Evolutionary conservation across 148 eudicot genomes (phyloP).

Genomic region (Rhododendron vialii): DNA sequence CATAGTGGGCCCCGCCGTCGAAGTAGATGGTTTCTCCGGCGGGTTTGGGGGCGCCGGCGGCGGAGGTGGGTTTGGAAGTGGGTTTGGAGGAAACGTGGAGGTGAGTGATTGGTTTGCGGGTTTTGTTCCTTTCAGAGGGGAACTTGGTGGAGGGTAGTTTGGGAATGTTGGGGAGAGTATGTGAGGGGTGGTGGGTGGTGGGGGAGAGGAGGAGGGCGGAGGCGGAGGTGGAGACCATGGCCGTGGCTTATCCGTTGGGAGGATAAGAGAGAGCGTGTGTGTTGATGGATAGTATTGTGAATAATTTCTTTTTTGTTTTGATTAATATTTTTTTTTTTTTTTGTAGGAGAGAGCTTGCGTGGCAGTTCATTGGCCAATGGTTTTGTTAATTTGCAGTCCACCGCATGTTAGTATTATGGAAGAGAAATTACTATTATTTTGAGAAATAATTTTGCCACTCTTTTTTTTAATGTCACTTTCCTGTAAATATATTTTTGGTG

Average conservation of each 20-base stretch:
- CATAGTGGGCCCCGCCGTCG: slow-evolving; percentile 94
- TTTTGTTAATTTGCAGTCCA: too few relatives aligned
- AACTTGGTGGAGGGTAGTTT: slow-evolving; percentile 6
- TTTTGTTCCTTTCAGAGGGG: slow-evolving; percentile 9
- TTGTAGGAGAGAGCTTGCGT: background rate
- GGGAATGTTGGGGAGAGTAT: slow-evolving; percentile 17
- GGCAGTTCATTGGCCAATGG: background rate
- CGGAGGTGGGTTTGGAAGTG: slow-evolving; percentile 30
- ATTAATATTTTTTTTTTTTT: background rate
- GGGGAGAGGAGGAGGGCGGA: slow-evolving; percentile 25
- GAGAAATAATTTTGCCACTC: too few relatives aligned
- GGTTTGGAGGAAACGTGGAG: slow-evolving; percentile 57
- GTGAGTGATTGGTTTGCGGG: slow-evolving; percentile 39
- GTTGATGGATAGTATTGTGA: background rate
- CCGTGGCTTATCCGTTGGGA: slow-evolving; percentile 20
- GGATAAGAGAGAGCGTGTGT: background rate
- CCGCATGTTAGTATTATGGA: too few relatives aligned
- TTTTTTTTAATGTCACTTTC: too few relatives aligned
- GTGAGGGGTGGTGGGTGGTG: slow-evolving; percentile 16
- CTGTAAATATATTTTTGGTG: too few relatives aligned
- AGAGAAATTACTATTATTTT: too few relatives aligned
- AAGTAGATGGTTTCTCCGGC: slow-evolving; percentile 63
- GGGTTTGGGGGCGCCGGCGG: slow-evolving; percentile 34
- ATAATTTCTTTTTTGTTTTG: background rate
- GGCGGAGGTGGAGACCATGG: slow-evolving; percentile 27